phyloP scores from a whole-genome alignment of 495 filamentous ascomycete species.

The Penicillium egyptiacum region DNA sequence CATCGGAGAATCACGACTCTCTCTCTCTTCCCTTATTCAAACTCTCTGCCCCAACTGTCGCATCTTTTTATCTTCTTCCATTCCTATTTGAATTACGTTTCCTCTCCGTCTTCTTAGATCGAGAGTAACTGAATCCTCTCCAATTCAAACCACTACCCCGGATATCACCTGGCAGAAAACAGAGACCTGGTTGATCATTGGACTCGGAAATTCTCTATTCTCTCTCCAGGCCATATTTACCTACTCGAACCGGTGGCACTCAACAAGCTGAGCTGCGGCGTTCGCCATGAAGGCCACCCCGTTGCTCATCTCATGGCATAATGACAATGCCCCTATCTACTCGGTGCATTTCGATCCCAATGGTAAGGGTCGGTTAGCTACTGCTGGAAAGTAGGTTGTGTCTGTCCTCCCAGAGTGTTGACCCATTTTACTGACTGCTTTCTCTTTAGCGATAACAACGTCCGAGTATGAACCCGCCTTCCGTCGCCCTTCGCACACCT shows the following conservation, averaged over 20 bases:
- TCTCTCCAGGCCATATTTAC: conserved; percentile 2
- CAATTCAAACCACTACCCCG: neutral
- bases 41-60: neutral
- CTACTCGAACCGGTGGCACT: conserved; percentile 5
- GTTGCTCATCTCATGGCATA: conserved; percentile 93
- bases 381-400: conserved; percentile 66
- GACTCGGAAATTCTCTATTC: conserved; percentile 12
- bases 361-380: conserved; percentile 89
- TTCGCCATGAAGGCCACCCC: conserved; percentile 84
- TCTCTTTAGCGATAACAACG: conserved; percentile 77
- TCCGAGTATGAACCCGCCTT: conserved; percentile 65
- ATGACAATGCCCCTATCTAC: conserved; percentile 91
- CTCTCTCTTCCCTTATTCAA: conserved; percentile 7
- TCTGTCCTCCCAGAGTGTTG: neutral
- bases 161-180: conserved; percentile 2
- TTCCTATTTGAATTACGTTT: neutral
- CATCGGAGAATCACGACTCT: conserved; percentile 22
- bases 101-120: neutral
- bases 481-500: conserved; percentile 13
- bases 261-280: conserved; percentile 30
- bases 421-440: conserved; percentile 15
- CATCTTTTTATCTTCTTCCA: neutral
- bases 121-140: neutral
- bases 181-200: conserved; percentile 10
- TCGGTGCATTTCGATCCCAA: conserved; percentile 94